These are phyloP conservation scores for Epicoccum nigrum DNA, from an alignment of 2,329 filamentous ascomycete genomes.

Conservation along the genomic window DNA sequence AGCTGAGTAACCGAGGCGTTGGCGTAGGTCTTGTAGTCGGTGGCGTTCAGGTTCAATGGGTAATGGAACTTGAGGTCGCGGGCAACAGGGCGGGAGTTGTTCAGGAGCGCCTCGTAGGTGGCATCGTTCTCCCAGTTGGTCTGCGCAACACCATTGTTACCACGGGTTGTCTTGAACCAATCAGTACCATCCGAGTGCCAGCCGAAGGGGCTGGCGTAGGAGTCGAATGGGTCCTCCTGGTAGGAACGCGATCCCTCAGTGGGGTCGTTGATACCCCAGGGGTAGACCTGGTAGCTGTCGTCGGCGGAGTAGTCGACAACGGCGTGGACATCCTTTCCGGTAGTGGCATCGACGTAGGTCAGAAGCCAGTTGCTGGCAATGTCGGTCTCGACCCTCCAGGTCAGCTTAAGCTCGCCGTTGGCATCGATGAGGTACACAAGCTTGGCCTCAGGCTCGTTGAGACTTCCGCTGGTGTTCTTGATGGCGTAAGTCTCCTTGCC, in stretches of 20 bases:
- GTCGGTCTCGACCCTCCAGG: slow-evolving; percentile 65
- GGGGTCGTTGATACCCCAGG: slow-evolving; percentile 63
- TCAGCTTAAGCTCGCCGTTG: slow-evolving; percentile 56
- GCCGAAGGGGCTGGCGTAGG: slow-evolving; percentile 56
- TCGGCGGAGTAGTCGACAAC: slow-evolving; percentile 63
- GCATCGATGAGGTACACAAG: slow-evolving; percentile 59
- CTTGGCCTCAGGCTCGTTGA: slow-evolving; percentile 59
- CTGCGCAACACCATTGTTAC: slow-evolving; percentile 66
- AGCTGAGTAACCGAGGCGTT: slow-evolving; percentile 65
- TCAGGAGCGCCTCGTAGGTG: slow-evolving; percentile 46
- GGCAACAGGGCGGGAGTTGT: slow-evolving; percentile 59
- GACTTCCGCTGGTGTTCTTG: slow-evolving; percentile 50
- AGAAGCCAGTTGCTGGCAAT: slow-evolving; percentile 62
- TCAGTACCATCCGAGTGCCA: slow-evolving; percentile 59
- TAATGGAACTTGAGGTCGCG: slow-evolving; percentile 52
- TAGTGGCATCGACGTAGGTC: slow-evolving; percentile 60
- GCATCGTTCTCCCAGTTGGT: slow-evolving; percentile 54
- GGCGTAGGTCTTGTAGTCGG: slow-evolving; percentile 49
- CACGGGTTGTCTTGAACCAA: slow-evolving; percentile 60
- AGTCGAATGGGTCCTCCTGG: slow-evolving; percentile 58
- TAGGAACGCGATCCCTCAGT: slow-evolving; percentile 54
- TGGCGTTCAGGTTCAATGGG: slow-evolving; percentile 32
- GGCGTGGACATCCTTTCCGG: slow-evolving; percentile 54
- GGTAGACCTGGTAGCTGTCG: slow-evolving; percentile 60
- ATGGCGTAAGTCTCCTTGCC: slow-evolving; percentile 52